Conservation (phyloP, 331 rosid genomes). For the Dryas integrifolia region DNA sequence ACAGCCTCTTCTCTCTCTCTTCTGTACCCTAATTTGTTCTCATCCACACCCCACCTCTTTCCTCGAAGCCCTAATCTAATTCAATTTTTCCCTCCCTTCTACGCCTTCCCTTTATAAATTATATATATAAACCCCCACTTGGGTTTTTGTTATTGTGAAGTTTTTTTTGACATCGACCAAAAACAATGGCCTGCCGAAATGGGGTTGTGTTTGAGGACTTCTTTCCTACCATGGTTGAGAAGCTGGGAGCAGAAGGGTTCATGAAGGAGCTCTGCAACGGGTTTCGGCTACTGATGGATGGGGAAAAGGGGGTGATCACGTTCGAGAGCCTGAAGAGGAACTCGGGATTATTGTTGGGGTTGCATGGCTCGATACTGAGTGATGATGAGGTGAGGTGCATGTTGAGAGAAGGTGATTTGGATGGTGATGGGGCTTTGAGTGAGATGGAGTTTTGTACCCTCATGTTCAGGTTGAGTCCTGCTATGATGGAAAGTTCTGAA, state of each 20-base stretch:
- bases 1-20: background rate
- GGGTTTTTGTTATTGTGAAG: no score
- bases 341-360: constrained; percentile 58
- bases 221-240: constrained; percentile 84
- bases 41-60: constrained; percentile 30
- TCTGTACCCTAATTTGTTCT: constrained; percentile 33
- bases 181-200: constrained; percentile 38
- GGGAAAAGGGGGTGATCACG: constrained; percentile 63
- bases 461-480: constrained; percentile 89
- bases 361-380: constrained; percentile 49
- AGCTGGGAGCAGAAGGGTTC: constrained; percentile 69
- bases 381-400: constrained; percentile 69
- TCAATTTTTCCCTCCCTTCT: constrained; percentile 1
- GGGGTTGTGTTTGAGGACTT: constrained; percentile 57
- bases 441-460: constrained; percentile 85
- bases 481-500: constrained; percentile 55
- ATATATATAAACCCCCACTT: background rate
- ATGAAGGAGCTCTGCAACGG: constrained; percentile 83
- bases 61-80: constrained; percentile 24
- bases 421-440: constrained; percentile 68
- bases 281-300: constrained; percentile 63
- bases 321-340: constrained; percentile 76
- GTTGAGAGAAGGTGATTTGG: constrained; percentile 78
- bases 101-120: background rate
- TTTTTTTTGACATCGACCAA: no score